Evolutionary conservation across 1,139 yeast genomes (phyloP).

Genomic region (Saccharomyces hybrid): DNA sequence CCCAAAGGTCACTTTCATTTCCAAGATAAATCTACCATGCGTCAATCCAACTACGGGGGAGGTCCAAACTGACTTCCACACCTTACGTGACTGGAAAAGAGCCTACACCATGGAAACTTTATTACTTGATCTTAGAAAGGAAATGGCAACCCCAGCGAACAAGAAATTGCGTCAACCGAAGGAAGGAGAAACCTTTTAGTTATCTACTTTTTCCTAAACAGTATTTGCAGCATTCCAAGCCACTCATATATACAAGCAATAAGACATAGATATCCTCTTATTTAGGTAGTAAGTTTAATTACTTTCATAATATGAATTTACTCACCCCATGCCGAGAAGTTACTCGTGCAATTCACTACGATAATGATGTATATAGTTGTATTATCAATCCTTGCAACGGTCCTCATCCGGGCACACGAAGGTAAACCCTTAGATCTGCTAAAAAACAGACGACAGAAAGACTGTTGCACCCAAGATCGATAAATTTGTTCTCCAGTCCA

Average conservation of each 20-base stretch:
- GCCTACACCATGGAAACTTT: slow-evolving; percentile 87
- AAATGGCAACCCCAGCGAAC: slow-evolving; percentile 78
- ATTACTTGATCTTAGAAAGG: slow-evolving; percentile 75
- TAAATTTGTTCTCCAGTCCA: slow-evolving; percentile 59
- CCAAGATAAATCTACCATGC: slow-evolving; percentile 85
- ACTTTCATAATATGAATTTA: not conserved
- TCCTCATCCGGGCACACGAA: slow-evolving; percentile 81
- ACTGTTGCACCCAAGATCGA: slow-evolving; percentile 79
- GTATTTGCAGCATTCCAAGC: not conserved
- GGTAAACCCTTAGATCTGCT: slow-evolving; percentile 59
- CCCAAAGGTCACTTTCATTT: slow-evolving; percentile 69
- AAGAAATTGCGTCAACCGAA: slow-evolving; percentile 85
- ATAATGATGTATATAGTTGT: slow-evolving; percentile 36
- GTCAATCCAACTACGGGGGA: slow-evolving; percentile 62
- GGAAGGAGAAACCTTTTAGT: slow-evolving; percentile 68
- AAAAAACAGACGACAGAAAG: slow-evolving; percentile 44
- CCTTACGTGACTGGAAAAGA: slow-evolving; percentile 79
- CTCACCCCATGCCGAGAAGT: not conserved
- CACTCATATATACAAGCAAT: not conserved
- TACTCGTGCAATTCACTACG: not conserved
- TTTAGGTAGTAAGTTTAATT: not conserved
- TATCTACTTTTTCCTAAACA: not conserved
- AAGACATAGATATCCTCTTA: not conserved
- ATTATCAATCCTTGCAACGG: slow-evolving; percentile 68
- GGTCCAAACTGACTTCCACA: slow-evolving; percentile 57